Base-by-base conservation (phyloP, 352 stramenopile genomes). In the Phytopythium montanum region DNA sequence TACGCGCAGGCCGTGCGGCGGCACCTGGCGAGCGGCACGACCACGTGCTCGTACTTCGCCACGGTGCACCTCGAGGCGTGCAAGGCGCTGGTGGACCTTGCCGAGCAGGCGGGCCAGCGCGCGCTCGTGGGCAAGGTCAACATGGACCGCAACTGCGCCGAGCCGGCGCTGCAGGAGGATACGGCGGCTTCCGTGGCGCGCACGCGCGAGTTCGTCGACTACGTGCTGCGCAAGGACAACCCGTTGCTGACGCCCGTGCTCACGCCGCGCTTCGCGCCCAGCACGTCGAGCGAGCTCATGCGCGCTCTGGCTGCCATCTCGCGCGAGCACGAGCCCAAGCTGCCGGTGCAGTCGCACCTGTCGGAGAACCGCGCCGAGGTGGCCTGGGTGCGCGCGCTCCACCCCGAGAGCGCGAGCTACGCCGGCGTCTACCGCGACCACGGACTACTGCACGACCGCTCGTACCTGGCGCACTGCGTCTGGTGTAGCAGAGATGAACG, bases 381-480 rank as follows among this genome's bases (percentile, higher is more conserved):
- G 50, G 76, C 63, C 29, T 98, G 85, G 73, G 89, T 96, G 38
- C 76, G 77, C 64, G 72, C 66, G 26, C 66, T 98, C 33, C 85
- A 97, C 58, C 87, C 83, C 14, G 82, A 93, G 44, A 90, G 81
- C 46, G 64, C 78, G 28, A 90, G 62, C 54, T 95, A 98, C 75
- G 78, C 92, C 1, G 74, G 67, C 5, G 83, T 94, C 4, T 93
- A 93, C 66, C 72, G 97, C 46, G 59, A 78, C 28, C 85, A 95
- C 62, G 89, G 88, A 8, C 75, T 98, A 19, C 73, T 98, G 41
- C 87, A 92, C 56, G 79, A 97, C 14, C 77, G 81, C 18, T 83
- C 87, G 25, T 96, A 98, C 65, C 97, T 98, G 89, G 95, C 94
- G n/a, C 95, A 98, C 69, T 97, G 92, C 69, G 83, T 98, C 52